Base-by-base conservation (phyloP, 176 grass and related monocot genomes). In the Typha latifolia region DNA sequence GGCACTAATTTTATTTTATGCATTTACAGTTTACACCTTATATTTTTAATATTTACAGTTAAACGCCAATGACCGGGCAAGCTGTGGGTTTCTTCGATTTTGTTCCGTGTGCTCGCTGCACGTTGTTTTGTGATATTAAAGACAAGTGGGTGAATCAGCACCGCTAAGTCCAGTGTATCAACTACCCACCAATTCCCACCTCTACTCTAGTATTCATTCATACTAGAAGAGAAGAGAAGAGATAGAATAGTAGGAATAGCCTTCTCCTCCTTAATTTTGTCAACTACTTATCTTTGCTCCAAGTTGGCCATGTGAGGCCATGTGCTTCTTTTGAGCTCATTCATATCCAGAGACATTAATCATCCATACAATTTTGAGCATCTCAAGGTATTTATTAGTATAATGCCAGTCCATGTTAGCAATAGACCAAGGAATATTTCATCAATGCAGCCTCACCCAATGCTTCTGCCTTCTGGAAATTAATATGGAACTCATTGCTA, bases 251-350 rank as follows among this genome's bases (percentile, higher is more conserved):
- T 29, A 29, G 3, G 27, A 0, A 0, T 29, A 19, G 51, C 16
- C 13, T 19, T 21, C 11, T 59, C 3, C 11, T 51, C 15, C 15
- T 51, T 51, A 13, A 13, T 19, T 19, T 19, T 19, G n/a, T 16
- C 4, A 16, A 59, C 18, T 12, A 59, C 18, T 12, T 2, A 5
- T 65, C 32, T 20, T n/a, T 6, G 7, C 63, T 65, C 63, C 63
- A 65, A 47, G 15, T 65, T 47, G 53, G 63, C 32, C 63, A 65
- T 65, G 63, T 65, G 63, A 65, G 14, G 26, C 31, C 63, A 47
- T 65, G 63, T 65, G 63, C 63, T 18, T 65, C 63, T 43, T 29
- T 64, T 34, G 13, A n/a, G 13, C 29, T 43, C 27, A 64, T 37
- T 16, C 19, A 11, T 21, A 59, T 21, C 16, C 5, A 59, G 53